phyloP scores from a whole-genome alignment of 1,284 basidiomycete genomes.

The Naganishia sp. region DNA sequence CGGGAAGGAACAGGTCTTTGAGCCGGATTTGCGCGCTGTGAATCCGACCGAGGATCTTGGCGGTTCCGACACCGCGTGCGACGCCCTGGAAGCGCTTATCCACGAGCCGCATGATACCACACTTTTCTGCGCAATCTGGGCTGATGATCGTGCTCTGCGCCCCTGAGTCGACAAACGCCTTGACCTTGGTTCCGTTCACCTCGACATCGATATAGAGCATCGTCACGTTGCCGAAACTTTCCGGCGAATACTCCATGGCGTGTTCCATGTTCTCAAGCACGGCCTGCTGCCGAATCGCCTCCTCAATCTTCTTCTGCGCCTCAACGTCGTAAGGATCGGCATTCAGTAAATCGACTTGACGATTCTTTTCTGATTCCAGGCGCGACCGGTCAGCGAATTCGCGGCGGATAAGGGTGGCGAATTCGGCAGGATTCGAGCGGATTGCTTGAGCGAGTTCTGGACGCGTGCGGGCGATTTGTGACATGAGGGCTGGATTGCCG shows the following conservation, averaged over 20 bases:
- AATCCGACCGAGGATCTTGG: constrained; percentile 88
- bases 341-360: constrained; percentile 70
- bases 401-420: constrained; percentile 70
- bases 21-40: constrained; percentile 92
- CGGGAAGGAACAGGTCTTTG: constrained; percentile 77
- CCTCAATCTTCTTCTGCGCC: constrained; percentile 87
- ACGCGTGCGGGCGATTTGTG: constrained; percentile 68
- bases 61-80: constrained; percentile 93
- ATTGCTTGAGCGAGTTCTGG: constrained; percentile 75
- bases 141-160: constrained; percentile 93
- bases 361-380: constrained; percentile 61
- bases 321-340: constrained; percentile 88
- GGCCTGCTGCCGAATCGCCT: constrained; percentile 84
- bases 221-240: constrained; percentile 88
- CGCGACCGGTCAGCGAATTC: constrained; percentile 63
- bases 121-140: constrained; percentile 88
- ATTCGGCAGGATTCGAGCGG: constrained; percentile 66
- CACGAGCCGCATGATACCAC: constrained; percentile 93
- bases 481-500: constrained; percentile 77
- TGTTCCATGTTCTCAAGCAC: constrained; percentile 89
- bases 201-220: constrained; percentile 87
- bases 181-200: constrained; percentile 85
- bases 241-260: constrained; percentile 87
- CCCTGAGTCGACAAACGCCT: constrained; percentile 97
- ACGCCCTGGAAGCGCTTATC: constrained; percentile 87